Evolutionary conservation across 257 asterid species (phyloP), one percentile per base, ranked within the genome.

Genomic region (Solanum bukasovii): DNA sequence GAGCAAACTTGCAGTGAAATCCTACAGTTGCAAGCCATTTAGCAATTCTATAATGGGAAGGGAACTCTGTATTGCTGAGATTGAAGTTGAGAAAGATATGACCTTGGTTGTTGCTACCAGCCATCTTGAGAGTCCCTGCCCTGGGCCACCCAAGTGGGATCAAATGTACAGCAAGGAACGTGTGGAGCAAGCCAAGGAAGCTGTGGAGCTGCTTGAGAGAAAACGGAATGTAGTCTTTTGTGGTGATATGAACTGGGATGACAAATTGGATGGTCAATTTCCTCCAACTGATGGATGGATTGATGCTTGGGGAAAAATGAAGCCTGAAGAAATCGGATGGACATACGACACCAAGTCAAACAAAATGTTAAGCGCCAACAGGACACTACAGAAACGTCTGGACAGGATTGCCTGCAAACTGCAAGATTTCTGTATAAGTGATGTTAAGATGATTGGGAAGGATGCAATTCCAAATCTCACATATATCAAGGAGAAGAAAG

Each of bases 181-280:
- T 0, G 95, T 97, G 7, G 86, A 9, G 33, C 99, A 97, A 89
- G 99, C 98, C 42, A 96, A 93, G 12, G 98, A 95, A 88, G 95
- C 99, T 42, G 89, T 97, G 74, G 90, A 70, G 77, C 40, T 90
- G 46, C 98, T 97, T 40, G 93, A 90, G 21, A 90, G 88, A 90
- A 74, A 93, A 27, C 91, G 90, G 61, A 96, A 97, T 61, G 98
- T 90, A 61, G 93, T 97, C 2, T 95, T 97, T 86, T 94, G 99
- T 63, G 99, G 99, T 79, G 99, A 97, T 88, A 94, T 94, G 99
- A 97, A 97, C 90, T 97, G 99, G 99, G 96, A 94, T 82, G 99
- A 96, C 83, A 94, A 95, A 87, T 35, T 72, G 87, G 99, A 97
- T 34, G 99, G 99, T 13, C 93, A 91, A 40, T 97, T 97, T 90